Base-by-base conservation (phyloP, 805 yeast species). In the Tetrapisispora taiwanensis region DNA sequence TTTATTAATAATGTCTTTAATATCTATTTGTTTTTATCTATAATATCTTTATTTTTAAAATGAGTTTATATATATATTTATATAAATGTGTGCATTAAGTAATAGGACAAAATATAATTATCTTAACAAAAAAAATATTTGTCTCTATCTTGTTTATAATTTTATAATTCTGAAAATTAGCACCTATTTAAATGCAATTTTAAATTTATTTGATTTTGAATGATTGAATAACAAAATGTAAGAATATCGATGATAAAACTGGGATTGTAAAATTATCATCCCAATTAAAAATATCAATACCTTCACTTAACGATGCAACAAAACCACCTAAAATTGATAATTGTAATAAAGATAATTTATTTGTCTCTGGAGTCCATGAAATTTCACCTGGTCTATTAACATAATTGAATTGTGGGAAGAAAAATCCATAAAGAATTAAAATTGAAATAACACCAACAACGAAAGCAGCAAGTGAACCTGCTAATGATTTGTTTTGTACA, bases 201-300 rank as follows among this genome's bases (percentile, higher is more conserved):
- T 20, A 36, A 22, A 7, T n/a, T 15, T 36, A 26, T 3, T 36
- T 26, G n/a, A 14, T 58, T 28, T 53, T 59, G 52, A 64, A 64
- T 9, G 55, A 31, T 13, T 58, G 62, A 32, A 81, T 71, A 18
- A 76, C 70, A 22, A 63, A 64, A 55, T 72, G 71, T 50, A 88
- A 68, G 52, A 83, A 78, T 4, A 73, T 57, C 7, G 95, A 81
- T 18, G 95, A 81, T 36, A 90, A 64, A 1, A 86, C 86, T 7
- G 98, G 98, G 47, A 92, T 90, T 39, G 97, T 89, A 55, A 92
- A 76, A 63, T 92, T 92, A 60, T 92, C 98, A 63, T 92, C 98
- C 65, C 89, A 67, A 35, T 76, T 78, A 46, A 73, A 78, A 14
- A 89, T 46, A 52, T 84, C 87, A 40, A 89, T 75, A 27, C 88